A percentile compares a stretch with the other conserved stretches of the same genome.
These are phyloP conservation scores for Saccharomyces hybrid DNA, from an alignment of 1,139 yeast species.

Conservation along the genomic window DNA sequence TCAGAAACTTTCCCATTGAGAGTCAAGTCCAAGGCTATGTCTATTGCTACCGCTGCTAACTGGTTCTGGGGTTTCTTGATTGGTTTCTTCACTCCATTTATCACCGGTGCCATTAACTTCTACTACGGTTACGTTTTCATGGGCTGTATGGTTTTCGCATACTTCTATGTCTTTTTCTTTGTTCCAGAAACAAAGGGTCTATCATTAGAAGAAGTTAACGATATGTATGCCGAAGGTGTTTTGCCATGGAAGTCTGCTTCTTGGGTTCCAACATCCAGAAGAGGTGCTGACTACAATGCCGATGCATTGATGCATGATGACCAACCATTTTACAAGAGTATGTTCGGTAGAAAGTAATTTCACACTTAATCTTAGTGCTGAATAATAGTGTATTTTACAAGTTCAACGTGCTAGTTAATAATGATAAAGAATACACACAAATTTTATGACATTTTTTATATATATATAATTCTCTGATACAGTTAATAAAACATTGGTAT, in stretches of 20 bases:
- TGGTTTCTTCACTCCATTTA: slow-evolving; percentile 66
- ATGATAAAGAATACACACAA: neutral
- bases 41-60: slow-evolving; percentile 61
- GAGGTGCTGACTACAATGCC: slow-evolving; percentile 24
- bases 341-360: neutral
- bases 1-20: slow-evolving; percentile 73
- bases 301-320: slow-evolving; percentile 14
- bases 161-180: slow-evolving; percentile 54
- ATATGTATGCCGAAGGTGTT: slow-evolving; percentile 39
- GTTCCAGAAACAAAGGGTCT: slow-evolving; percentile 67
- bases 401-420: neutral
- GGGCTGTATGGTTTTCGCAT: slow-evolving; percentile 53
- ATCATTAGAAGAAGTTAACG: slow-evolving; percentile 63
- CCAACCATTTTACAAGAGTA: slow-evolving; percentile 5
- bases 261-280: slow-evolving; percentile 27
- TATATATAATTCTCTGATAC: slow-evolving; percentile 1
- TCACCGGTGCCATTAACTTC: slow-evolving; percentile 37
- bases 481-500: neutral
- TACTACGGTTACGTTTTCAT: slow-evolving; percentile 63
- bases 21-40: slow-evolving; percentile 69
- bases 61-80: slow-evolving; percentile 74
- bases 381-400: neutral
- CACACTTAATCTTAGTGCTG: neutral
- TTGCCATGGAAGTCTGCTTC: slow-evolving; percentile 39
- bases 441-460: neutral